Conservation (phyloP, 495 filamentous ascomycete species). For the Aspergillus wentii region DNA sequence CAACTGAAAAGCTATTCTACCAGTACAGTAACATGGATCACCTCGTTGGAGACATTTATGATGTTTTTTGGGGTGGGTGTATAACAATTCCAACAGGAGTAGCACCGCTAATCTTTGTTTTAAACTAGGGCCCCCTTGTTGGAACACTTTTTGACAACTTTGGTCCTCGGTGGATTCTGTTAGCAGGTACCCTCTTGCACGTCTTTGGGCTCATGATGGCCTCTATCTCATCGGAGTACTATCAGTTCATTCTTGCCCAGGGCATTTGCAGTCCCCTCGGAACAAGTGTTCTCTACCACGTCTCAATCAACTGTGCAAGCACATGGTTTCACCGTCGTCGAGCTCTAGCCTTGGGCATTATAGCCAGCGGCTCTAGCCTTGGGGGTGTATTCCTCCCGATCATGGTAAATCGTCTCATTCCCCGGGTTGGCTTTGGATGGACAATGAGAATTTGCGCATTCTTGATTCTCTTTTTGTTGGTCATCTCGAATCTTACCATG, state of each 20-base stretch:
- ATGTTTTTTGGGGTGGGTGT: constrained; percentile 48
- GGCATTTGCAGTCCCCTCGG: constrained; percentile 35
- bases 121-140: too few relatives aligned
- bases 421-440: constrained; percentile 35
- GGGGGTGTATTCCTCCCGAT: constrained; percentile 49
- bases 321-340: constrained; percentile 52
- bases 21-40: constrained; percentile 47
- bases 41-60: constrained; percentile 44
- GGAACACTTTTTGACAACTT: constrained; percentile 58
- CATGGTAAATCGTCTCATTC: constrained; percentile 31
- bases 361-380: constrained; percentile 45
- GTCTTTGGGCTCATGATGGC: constrained; percentile 66
- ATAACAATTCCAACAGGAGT: too few relatives aligned
- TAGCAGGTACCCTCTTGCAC: constrained; percentile 57
- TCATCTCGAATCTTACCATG: constrained; percentile 29
- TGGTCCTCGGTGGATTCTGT: constrained; percentile 62
- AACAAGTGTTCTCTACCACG: constrained; percentile 19
- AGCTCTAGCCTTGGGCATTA: constrained; percentile 47
- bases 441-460: constrained; percentile 37
- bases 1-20: constrained; percentile 36
- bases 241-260: constrained; percentile 41
- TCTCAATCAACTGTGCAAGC: constrained; percentile 20
- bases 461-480: constrained; percentile 24
- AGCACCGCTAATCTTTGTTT: too few relatives aligned
- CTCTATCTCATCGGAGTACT: constrained; percentile 36